These are phyloP conservation scores for Neospora caninum DNA, from an alignment of 169 alveolate genomes.

Conservation along the genomic window DNA sequence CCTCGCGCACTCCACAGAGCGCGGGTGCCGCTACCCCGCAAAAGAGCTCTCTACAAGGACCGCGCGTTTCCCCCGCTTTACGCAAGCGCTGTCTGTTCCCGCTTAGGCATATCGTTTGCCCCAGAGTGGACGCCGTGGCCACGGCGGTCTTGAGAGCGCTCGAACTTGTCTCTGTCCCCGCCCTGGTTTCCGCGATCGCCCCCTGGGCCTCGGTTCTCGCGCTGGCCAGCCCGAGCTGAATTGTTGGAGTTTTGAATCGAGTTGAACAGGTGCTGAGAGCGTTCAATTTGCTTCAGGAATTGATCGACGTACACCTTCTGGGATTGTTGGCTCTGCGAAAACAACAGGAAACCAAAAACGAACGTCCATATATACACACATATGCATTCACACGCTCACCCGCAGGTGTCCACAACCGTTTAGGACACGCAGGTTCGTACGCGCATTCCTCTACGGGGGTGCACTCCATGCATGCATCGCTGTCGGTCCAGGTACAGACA, in stretches of 20 bases:
- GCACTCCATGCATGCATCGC: no score
- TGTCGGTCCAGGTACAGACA: no score
- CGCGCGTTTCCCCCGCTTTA: not conserved
- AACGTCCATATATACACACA: not conserved
- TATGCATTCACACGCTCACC: not conserved
- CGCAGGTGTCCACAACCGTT: not conserved
- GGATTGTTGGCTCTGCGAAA: constrained; percentile 29
- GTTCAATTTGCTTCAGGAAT: constrained; percentile 36
- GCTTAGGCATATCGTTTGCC: not conserved
- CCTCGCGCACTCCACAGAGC: no score
- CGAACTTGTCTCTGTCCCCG: not conserved
- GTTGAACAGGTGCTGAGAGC: not conserved
- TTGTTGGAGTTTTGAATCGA: not conserved
- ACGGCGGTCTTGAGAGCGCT: not conserved
- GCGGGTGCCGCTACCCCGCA: no score
- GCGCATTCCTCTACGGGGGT: no score
- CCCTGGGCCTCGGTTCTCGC: not conserved
- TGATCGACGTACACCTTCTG: constrained; percentile 37
- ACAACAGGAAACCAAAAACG: no score
- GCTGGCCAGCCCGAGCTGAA: not conserved
- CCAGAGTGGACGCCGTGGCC: not conserved
- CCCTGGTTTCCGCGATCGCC: not conserved
- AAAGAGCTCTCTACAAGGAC: no score
- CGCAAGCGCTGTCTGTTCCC: not conserved
- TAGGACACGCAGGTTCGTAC: no score